Percentiles rank a stretch among this genome's conserved stretches.
Conservation (phyloP, 176 grass and related monocot genomes). For the Dendrocalamus sinicus region DNA sequence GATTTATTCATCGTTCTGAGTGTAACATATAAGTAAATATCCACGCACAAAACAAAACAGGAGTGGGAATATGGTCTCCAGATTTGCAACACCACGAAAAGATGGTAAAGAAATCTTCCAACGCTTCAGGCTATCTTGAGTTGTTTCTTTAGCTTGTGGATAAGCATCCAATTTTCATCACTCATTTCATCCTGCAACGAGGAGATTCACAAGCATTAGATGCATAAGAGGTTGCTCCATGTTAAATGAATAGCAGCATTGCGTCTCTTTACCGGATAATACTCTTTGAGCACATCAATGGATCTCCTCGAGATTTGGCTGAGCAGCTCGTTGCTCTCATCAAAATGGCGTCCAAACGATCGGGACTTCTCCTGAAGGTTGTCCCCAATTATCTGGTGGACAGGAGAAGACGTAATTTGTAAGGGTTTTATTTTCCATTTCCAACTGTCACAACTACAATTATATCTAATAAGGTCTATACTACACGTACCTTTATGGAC, state of each 20-base stretch:
- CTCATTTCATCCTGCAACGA: constrained; percentile 45
- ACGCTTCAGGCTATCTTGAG: constrained; percentile 33
- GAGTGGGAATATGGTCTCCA: not conserved
- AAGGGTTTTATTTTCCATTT: too few relatives aligned
- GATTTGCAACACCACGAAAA: not conserved
- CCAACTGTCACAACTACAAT: too few relatives aligned
- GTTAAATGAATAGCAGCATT: not conserved
- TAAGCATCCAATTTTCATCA: constrained; percentile 43
- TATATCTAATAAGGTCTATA: too few relatives aligned
- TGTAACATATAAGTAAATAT: not conserved
- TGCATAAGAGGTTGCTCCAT: not conserved
- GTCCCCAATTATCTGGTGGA: constrained; percentile 42
- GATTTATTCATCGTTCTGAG: not conserved
- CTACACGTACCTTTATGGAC: too few relatives aligned
- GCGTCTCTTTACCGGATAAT: constrained; percentile 53
- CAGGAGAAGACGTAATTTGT: too few relatives aligned
- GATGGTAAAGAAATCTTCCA: not conserved
- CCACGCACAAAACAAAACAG: not conserved
- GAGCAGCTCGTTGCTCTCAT: constrained; percentile 68
- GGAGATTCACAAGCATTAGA: not conserved
- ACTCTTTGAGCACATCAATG: constrained; percentile 71
- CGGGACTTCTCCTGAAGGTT: constrained; percentile 62
- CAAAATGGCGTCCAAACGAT: constrained; percentile 76
- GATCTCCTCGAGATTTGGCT: constrained; percentile 82
- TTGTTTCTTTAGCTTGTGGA: constrained; percentile 40